Conservation (phyloP, 805 yeast species). For the Saturnispora serradocipensis region DNA sequence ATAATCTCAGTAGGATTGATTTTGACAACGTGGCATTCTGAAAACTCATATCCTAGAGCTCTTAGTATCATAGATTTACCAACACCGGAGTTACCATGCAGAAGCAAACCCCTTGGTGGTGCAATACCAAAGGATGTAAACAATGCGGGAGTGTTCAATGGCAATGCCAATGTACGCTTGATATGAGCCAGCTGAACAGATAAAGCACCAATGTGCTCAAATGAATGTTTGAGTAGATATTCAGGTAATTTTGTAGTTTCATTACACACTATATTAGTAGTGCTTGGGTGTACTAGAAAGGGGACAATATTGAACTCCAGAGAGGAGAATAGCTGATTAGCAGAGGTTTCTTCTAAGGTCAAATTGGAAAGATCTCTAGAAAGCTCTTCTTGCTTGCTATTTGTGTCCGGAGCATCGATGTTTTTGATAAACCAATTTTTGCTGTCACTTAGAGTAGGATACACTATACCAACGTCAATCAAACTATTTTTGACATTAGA, state of each 20-base stretch:
- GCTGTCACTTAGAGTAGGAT: slow-evolving; percentile 36
- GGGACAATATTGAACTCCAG: slow-evolving; percentile 12
- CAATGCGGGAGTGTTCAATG: slow-evolving; percentile 66
- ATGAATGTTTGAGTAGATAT: slow-evolving; percentile 31
- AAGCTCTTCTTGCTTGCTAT: background rate
- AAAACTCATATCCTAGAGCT: slow-evolving; percentile 65
- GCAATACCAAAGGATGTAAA: slow-evolving; percentile 79
- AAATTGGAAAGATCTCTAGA: background rate
- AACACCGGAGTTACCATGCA: slow-evolving; percentile 98
- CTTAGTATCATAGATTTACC: slow-evolving; percentile 87
- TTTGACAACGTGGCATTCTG: slow-evolving; percentile 72
- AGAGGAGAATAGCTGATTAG: background rate
- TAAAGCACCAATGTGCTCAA: slow-evolving; percentile 65
- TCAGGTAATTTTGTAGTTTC: slow-evolving; percentile 29
- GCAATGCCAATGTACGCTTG: slow-evolving; percentile 64
- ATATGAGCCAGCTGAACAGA: slow-evolving; percentile 50
- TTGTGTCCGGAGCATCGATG: background rate
- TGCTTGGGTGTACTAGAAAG: slow-evolving; percentile 19
- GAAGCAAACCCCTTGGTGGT: slow-evolving; percentile 85
- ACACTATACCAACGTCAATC: slow-evolving; percentile 49
- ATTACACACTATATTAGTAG: slow-evolving; percentile 28
- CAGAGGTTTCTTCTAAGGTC: background rate
- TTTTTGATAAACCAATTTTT: background rate
- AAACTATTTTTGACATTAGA: slow-evolving; percentile 34
- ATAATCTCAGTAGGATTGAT: slow-evolving; percentile 89